Base-by-base conservation (phyloP, 2,329 filamentous ascomycete species). In the Colletotrichum trifolii region DNA sequence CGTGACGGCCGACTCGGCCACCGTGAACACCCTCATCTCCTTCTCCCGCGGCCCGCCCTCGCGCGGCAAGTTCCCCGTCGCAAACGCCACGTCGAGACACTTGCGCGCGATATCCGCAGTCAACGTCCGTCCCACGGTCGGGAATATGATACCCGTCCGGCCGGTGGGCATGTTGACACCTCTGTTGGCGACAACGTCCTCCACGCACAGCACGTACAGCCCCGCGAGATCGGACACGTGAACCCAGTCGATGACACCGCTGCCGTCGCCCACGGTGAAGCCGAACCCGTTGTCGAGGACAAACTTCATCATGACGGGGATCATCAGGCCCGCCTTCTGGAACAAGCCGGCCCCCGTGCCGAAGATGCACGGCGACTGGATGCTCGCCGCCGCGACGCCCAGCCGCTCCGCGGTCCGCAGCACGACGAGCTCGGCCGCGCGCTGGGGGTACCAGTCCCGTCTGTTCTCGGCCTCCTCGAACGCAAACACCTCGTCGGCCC, bases 211-310 rank as follows among this genome's bases (percentile, higher is more conserved):
- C 10, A 69, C 57, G 50, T 69, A 70, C 4, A 69, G 46, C n/a
- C 62, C 68, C 13, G 69, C 69, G 13, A 70, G 67, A 40, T 69
- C 69, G 3, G 59, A 13, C 3, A 70, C 64, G 25, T 70, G 68
- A 4, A 69, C 68, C 52, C 50, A 60, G 46, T 60, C 68, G 39
- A 70, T 64, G 17, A 56, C 54, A 17, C 60, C 67, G 3, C 64
- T 55, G 33, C 59, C 66, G 43, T 70, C 64, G 15, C 67, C 67
- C 7, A 69, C 49, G 13, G 35, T 53, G 52, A 69, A 66, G 10
- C 69, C 67, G 55, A 66, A 61, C 7, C 68, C 69, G 11, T 54
- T 49, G 10, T 46, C 9, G 8, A 70, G 55, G 4, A 70, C 68
- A 45, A 69, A 70, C 15, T 13, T 17, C 68, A 68, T 70, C 58